These are phyloP conservation scores for Musa troglodytarum DNA, from an alignment of 176 grass and related monocot species.

Conservation along the genomic window DNA sequence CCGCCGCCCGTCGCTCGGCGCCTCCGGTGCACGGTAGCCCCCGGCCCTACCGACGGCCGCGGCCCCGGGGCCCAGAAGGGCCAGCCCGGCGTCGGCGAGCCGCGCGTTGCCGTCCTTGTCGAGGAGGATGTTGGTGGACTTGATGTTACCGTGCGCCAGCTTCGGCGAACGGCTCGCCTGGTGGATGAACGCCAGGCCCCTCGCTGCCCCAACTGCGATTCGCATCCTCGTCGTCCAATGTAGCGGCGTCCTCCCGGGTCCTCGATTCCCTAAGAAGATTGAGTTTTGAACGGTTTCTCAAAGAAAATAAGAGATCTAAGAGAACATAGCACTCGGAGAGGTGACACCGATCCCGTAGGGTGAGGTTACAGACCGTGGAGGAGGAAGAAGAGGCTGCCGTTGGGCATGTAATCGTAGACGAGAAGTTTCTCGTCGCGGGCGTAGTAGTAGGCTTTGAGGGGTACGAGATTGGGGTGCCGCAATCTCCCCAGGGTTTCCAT, in stretches of 20 bases:
- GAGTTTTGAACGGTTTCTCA: not conserved
- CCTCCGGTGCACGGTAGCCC: conserved; percentile 77
- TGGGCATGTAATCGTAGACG: conserved; percentile 96
- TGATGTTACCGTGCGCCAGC: conserved; percentile 85
- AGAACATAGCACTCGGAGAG: not conserved
- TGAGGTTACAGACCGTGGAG: conserved; percentile 42
- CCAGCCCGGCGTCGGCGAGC: conserved; percentile 72
- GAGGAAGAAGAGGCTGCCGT: conserved; percentile 76
- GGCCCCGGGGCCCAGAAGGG: conserved; percentile 42
- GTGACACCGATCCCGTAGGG: too few relatives aligned
- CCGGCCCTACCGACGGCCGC: conserved; percentile 20
- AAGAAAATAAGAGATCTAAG: too few relatives aligned
- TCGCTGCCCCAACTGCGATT: conserved; percentile 52
- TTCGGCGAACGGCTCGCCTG: conserved; percentile 52
- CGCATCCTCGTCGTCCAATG: conserved; percentile 67
- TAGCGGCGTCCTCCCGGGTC: conserved; percentile 64
- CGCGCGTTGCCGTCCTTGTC: conserved; percentile 49
- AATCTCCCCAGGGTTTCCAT: conserved; percentile 61
- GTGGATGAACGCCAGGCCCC: conserved; percentile 80
- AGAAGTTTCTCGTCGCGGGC: conserved; percentile 96
- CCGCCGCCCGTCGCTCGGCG: conserved; percentile 36
- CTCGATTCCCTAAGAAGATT: conserved; percentile 54
- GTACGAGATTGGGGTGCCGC: conserved; percentile 67
- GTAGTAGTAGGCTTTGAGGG: conserved; percentile 82
- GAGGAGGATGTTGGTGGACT: conserved; percentile 76